Evolutionary conservation across 2,329 filamentous ascomycete species (phyloP).

Genomic region (Apiospora marii): DNA sequence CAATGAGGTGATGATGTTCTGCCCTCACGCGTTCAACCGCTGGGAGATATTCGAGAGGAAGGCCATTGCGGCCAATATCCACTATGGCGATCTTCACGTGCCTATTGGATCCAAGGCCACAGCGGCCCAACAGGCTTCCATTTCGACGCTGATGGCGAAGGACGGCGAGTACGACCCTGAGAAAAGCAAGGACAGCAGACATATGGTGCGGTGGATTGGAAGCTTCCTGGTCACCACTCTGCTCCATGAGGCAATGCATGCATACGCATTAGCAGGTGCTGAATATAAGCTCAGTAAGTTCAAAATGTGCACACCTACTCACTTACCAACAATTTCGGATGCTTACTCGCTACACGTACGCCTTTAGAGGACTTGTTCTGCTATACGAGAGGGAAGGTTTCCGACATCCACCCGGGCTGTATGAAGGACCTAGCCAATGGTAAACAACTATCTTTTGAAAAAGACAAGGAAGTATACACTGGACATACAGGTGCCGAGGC

Average conservation of each 20-base stretch:
- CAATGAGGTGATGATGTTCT: not conserved
- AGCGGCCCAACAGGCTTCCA: not conserved
- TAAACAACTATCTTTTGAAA: not conserved
- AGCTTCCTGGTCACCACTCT: not conserved
- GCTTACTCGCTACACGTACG: not conserved
- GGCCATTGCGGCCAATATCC: not conserved
- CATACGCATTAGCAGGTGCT: not conserved
- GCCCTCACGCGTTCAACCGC: not conserved
- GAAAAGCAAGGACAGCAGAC: too few relatives aligned
- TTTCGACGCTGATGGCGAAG: not conserved
- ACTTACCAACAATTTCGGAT: not conserved
- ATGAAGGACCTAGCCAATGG: not conserved
- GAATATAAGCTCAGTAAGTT: not conserved
- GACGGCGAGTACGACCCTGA: too few relatives aligned
- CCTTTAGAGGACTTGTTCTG: not conserved
- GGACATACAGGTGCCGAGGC: not conserved
- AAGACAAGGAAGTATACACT: not conserved
- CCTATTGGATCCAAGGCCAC: not conserved
- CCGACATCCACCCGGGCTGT: not conserved
- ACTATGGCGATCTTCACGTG: not conserved
- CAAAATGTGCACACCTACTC: not conserved
- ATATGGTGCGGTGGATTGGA: conserved; percentile 11
- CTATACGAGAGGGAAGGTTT: not conserved
- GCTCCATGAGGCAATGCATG: not conserved
- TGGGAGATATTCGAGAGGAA: not conserved